Evolutionary conservation across 352 stramenopile genomes (phyloP).

Genomic region (Phytophthora fragariae): DNA sequence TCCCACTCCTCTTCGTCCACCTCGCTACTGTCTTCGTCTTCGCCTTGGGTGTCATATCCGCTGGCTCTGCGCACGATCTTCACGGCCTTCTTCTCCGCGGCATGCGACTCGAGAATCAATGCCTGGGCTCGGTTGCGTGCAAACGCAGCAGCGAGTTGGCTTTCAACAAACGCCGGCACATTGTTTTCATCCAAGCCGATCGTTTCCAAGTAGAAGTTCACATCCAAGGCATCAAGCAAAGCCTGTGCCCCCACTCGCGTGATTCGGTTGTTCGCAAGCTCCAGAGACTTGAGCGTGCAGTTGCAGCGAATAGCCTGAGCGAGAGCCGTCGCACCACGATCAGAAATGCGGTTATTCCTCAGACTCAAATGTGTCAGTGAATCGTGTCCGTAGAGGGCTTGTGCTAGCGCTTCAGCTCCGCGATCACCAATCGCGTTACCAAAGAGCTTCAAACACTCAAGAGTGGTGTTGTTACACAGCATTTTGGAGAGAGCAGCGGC

Average conservation of each 20-base stretch:
- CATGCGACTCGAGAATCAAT: constrained; percentile 45
- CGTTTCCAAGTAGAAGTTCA: constrained; percentile 71
- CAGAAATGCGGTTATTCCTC: constrained; percentile 70
- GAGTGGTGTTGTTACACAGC: constrained; percentile 71
- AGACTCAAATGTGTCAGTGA: constrained; percentile 66
- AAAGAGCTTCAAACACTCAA: constrained; percentile 74
- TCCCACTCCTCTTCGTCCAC: constrained; percentile 19
- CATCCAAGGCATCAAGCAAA: constrained; percentile 67
- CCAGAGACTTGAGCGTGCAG: constrained; percentile 64
- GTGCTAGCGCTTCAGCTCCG: constrained; percentile 62
- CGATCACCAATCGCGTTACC: constrained; percentile 76
- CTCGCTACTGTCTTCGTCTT: constrained; percentile 30
- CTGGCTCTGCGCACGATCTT: constrained; percentile 45
- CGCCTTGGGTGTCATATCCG: constrained; percentile 23
- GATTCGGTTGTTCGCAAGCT: constrained; percentile 70
- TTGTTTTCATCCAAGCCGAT: constrained; percentile 67
- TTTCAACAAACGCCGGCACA: constrained; percentile 48
- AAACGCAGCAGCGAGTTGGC: constrained; percentile 58
- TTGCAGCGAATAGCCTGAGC: constrained; percentile 74
- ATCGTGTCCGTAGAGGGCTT: constrained; percentile 78
- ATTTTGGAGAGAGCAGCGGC: constrained; percentile 73
- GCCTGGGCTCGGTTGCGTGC: constrained; percentile 64
- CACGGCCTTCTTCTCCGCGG: constrained; percentile 56
- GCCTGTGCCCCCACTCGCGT: constrained; percentile 50
- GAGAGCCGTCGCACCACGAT: constrained; percentile 54